phyloP scores from a whole-genome alignment of 192 early-diverging fungal species.

The Coemansia sp. region DNA sequence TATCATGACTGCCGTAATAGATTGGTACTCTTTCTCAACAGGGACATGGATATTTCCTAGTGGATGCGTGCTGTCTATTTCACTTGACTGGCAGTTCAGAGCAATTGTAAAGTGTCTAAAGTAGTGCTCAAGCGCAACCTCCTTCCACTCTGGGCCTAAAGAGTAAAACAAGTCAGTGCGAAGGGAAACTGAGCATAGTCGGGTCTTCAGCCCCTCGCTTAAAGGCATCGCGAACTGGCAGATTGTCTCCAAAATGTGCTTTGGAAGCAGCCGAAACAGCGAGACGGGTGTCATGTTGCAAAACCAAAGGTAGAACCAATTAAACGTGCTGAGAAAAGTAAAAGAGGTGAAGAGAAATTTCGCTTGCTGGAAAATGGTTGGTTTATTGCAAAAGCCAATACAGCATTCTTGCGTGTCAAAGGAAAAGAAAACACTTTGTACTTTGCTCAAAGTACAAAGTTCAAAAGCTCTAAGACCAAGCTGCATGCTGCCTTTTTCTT shows the following conservation, averaged over 20 bases:
- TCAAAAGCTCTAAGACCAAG: too few species aligned
- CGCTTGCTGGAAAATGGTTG: background rate
- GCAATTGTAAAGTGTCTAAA: slow-evolving; percentile 3
- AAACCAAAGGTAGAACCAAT: background rate
- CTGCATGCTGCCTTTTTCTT: background rate
- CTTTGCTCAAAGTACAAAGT: background rate
- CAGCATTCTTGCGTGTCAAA: background rate
- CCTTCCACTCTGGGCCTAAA: background rate
- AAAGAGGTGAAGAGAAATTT: background rate
- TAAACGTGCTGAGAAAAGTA: background rate
- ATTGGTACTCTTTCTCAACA: background rate
- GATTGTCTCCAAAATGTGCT: slow-evolving; percentile 1
- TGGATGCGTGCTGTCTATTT: background rate
- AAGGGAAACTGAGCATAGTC: background rate
- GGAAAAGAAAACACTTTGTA: background rate
- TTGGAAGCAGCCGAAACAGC: background rate
- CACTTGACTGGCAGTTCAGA: background rate
- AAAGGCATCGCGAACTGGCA: background rate
- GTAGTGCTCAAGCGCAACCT: slow-evolving; percentile 1
- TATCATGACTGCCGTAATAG: background rate
- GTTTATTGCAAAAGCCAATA: background rate
- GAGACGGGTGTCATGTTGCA: background rate
- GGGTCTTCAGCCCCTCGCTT: background rate
- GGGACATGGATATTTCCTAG: background rate
- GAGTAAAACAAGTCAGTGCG: slow-evolving; percentile 9